phyloP scores from a whole-genome alignment of 1,284 basidiomycete species.

The Trametes pubescens region DNA sequence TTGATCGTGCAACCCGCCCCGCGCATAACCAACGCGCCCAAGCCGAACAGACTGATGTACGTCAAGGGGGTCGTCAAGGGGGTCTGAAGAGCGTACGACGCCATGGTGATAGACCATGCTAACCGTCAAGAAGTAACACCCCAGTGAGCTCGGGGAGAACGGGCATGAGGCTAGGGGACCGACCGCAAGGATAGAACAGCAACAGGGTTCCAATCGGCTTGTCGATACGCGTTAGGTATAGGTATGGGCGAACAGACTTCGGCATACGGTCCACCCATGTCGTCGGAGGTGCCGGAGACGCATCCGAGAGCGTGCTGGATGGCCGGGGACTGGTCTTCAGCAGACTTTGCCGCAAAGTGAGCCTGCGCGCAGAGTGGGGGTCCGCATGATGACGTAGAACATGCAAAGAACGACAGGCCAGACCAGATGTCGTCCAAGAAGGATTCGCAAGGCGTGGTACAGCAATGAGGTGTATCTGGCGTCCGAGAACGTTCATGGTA shows the following conservation, averaged over 20 bases:
- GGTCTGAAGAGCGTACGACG: constrained; percentile 76
- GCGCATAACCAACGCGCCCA: constrained; percentile 95
- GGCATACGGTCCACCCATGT: constrained; percentile 80
- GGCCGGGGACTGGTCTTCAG: constrained; percentile 12
- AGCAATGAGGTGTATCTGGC: constrained; percentile 9
- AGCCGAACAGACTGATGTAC: constrained; percentile 86
- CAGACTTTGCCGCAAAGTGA: constrained; percentile 9
- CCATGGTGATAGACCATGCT: constrained; percentile 98
- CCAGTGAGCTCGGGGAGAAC: not conserved
- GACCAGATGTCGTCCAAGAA: not conserved
- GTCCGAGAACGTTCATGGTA: constrained; percentile 25
- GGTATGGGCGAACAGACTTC: constrained; percentile 72
- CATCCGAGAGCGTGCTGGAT: constrained; percentile 27
- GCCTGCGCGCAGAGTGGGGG: not conserved
- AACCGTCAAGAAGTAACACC: constrained; percentile 3
- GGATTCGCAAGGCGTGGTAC: not conserved
- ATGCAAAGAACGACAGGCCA: constrained; percentile 6
- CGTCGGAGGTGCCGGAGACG: constrained; percentile 34
- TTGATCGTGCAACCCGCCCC: constrained; percentile 99
- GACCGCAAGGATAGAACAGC: constrained; percentile 93
- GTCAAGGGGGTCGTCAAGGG: constrained; percentile 75
- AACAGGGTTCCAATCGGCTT: constrained; percentile 96
- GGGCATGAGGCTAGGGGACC: constrained; percentile 41
- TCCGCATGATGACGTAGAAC: constrained; percentile 16
- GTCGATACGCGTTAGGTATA: constrained; percentile 89